phyloP scores from a whole-genome alignment of 805 yeast genomes.

The Lachancea quebecensis region DNA sequence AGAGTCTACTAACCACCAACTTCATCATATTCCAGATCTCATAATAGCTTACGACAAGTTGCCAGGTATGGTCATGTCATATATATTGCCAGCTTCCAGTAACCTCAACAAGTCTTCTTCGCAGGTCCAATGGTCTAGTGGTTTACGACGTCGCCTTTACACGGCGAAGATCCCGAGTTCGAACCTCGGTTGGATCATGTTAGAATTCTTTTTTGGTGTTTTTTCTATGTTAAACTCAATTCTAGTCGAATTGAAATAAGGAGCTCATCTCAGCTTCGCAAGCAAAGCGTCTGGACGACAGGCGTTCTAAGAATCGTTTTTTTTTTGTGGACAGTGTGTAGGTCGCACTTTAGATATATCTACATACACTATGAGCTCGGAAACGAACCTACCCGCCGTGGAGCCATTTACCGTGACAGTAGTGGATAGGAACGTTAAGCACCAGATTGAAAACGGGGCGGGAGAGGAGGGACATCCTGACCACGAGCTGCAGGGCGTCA shows the following conservation, averaged over 20 bases:
- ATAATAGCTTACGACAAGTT: background rate
- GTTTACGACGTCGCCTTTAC: slow-evolving; percentile 37
- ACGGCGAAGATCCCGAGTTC: slow-evolving; percentile 38
- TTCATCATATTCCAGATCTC: no score
- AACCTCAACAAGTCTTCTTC: background rate
- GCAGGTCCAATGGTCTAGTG: slow-evolving; percentile 35
- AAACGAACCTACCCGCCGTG: slow-evolving; percentile 3
- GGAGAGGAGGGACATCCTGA: slow-evolving; percentile 3
- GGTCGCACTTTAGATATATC: background rate
- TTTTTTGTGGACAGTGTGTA: no score
- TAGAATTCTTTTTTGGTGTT: background rate
- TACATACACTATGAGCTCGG: background rate
- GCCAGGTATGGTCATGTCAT: background rate
- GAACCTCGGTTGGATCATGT: slow-evolving; percentile 32
- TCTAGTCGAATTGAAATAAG: no score
- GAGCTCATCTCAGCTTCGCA: no score
- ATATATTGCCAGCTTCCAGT: background rate
- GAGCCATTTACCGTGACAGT: slow-evolving; percentile 18
- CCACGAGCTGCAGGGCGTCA: slow-evolving; percentile 5
- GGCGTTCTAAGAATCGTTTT: no score
- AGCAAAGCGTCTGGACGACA: no score
- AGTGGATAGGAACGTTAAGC: slow-evolving; percentile 19
- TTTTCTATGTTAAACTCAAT: background rate
- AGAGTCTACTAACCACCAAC: no score
- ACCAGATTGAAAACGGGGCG: slow-evolving; percentile 6